Percentiles rank a stretch among this genome's conserved stretches.
Conservation (phyloP, 2,329 filamentous ascomycete species). For the Acephala macrosclerotiorum region DNA sequence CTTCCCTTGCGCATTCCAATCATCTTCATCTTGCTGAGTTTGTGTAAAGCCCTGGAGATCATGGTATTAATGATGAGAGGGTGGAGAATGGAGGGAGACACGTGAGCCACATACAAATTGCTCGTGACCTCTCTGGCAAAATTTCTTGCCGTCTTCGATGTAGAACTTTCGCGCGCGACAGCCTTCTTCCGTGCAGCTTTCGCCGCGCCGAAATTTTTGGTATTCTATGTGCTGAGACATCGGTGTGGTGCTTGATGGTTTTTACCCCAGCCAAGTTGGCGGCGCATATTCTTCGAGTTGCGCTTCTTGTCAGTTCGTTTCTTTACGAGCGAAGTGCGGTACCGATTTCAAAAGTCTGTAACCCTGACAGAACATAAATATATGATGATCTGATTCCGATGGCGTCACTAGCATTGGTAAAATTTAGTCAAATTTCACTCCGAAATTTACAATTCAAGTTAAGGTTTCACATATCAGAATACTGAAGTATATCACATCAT, state of each 20-base stretch:
- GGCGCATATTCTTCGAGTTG: no score
- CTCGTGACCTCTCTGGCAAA: slow-evolving; percentile 70
- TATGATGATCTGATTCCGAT: not conserved
- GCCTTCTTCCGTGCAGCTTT: slow-evolving; percentile 61
- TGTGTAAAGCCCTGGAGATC: slow-evolving; percentile 45
- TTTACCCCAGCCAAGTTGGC: no score
- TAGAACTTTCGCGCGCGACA: slow-evolving; percentile 67
- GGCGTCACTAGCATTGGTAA: not conserved
- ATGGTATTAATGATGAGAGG: slow-evolving; percentile 32
- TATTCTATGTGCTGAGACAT: slow-evolving; percentile 45
- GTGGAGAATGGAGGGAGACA: not conserved
- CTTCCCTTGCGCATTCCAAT: slow-evolving; percentile 67
- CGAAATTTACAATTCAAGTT: no score
- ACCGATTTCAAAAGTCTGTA: not conserved
- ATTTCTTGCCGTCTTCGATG: slow-evolving; percentile 68
- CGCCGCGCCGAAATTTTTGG: slow-evolving; percentile 50
- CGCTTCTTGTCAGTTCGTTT: not conserved
- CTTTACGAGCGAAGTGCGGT: not conserved
- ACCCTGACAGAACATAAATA: not conserved
- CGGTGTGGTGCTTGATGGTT: not conserved
- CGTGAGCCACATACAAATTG: slow-evolving; percentile 58
- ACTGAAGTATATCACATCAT: not conserved
- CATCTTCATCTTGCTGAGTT: slow-evolving; percentile 69
- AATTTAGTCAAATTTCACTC: no score
- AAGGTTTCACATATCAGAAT: not conserved